A percentile compares a stretch with the other conserved stretches of the same genome.
Evolutionary conservation across 2,329 filamentous ascomycete species (phyloP).

Genomic region (Pseudofabraea citricarpa): DNA sequence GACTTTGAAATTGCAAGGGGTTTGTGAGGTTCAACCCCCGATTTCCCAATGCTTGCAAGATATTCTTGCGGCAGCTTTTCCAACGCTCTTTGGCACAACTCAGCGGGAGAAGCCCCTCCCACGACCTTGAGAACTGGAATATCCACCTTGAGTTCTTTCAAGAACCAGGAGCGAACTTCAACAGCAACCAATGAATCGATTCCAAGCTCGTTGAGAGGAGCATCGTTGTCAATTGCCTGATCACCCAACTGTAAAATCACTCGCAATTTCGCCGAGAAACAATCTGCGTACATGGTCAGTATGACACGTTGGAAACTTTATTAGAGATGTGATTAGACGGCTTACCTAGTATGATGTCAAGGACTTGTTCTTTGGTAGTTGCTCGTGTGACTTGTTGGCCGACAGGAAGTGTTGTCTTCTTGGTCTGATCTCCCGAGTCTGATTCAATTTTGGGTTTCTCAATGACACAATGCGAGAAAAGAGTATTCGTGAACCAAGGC

Average conservation of each 20-base stretch:
- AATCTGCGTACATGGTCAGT: not conserved
- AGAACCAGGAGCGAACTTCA: constrained; percentile 36
- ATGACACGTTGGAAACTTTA: not conserved
- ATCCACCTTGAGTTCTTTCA: constrained; percentile 36
- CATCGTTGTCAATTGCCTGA: constrained; percentile 8
- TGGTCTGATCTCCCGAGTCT: not conserved
- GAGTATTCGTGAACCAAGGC: constrained; percentile 14
- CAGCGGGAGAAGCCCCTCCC: constrained; percentile 24
- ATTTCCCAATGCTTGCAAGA: constrained; percentile 1
- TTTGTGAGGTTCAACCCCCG: not conserved
- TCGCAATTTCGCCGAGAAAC: constrained; percentile 1
- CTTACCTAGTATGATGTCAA: constrained; percentile 3
- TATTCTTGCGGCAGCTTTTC: constrained; percentile 3
- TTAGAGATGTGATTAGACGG: not conserved
- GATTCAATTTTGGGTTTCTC: not conserved
- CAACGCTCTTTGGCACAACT: constrained; percentile 5
- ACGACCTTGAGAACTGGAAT: constrained; percentile 42
- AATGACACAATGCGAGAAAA: constrained; percentile 3
- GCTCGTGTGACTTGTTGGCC: constrained; percentile 1
- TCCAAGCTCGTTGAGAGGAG: constrained; percentile 28
- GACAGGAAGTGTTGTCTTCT: constrained; percentile 2
- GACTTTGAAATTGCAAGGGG: not conserved
- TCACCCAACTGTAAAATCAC: not conserved
- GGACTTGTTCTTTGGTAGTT: not conserved
- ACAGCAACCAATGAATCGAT: constrained; percentile 11